Evolutionary conservation across 306 rosid genomes (phyloP).

Genomic region (Phaseolus lunatus): DNA sequence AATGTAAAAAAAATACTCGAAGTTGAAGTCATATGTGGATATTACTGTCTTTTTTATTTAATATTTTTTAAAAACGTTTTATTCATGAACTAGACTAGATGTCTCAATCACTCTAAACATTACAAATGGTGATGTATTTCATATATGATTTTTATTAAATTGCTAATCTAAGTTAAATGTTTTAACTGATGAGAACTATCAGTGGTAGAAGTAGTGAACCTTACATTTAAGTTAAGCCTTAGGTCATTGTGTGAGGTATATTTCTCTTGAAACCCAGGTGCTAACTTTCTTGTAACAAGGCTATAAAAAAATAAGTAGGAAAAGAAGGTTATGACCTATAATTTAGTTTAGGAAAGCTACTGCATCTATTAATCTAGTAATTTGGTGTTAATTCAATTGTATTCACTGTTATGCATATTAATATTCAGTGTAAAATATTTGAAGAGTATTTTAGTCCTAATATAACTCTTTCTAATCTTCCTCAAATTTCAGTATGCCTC

Average conservation of each 20-base stretch:
- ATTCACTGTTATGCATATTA: not conserved
- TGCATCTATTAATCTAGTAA: constrained; percentile 28
- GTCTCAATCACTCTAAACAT: not conserved
- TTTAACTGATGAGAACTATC: not conserved
- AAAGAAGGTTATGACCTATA: not conserved
- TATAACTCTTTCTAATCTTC: constrained; percentile 31
- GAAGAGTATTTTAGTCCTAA: constrained; percentile 12
- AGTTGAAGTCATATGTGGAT: constrained; percentile 14
- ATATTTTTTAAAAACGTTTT: not conserved
- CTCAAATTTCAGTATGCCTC: constrained; percentile 70
- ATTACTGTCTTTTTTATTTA: not conserved
- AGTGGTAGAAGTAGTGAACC: not conserved
- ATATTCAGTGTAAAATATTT: constrained; percentile 1
- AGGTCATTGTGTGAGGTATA: not conserved
- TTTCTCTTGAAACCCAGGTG: not conserved
- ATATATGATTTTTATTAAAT: not conserved
- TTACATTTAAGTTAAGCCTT: not conserved
- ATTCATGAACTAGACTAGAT: not conserved
- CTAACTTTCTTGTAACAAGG: not conserved
- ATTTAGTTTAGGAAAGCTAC: constrained; percentile 25
- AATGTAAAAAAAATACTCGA: not conserved
- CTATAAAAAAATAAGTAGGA: not conserved
- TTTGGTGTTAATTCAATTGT: constrained; percentile 23
- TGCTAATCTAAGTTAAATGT: not conserved
- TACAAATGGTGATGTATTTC: constrained; percentile 2